A percentile compares a stretch with the other conserved stretches of the same genome.
Evolutionary conservation across 2,329 filamentous ascomycete species (phyloP).

Genomic region (Anthostomella pinea): DNA sequence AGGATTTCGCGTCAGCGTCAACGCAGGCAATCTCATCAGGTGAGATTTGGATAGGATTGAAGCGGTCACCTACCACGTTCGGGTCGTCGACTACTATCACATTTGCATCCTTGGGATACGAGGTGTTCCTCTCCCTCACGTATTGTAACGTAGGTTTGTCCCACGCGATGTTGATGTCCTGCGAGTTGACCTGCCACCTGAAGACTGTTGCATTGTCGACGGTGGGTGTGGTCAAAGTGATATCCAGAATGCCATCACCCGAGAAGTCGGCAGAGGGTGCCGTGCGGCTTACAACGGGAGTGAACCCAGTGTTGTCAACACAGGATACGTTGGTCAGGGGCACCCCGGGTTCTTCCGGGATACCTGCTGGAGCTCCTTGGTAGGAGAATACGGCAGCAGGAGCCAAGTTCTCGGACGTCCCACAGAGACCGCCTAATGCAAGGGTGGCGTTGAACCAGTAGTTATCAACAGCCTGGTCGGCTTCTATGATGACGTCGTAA

Average conservation of each 20-base stretch:
- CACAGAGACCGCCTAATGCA: constrained; percentile 28
- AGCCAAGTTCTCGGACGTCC: constrained; percentile 27
- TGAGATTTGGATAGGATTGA: too few species aligned
- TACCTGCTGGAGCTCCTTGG: constrained; percentile 28
- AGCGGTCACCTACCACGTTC: constrained; percentile 11
- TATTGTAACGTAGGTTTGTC: constrained; percentile 39
- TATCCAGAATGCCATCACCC: constrained; percentile 24
- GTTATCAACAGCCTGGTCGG: constrained; percentile 32
- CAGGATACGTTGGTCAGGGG: constrained; percentile 15
- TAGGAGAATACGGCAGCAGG: constrained; percentile 41
- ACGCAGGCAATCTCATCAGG: neutral
- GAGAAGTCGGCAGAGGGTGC: constrained; percentile 26
- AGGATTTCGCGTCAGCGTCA: neutral
- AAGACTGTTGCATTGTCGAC: constrained; percentile 14
- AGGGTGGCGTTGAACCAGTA: constrained; percentile 43
- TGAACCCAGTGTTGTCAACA: constrained; percentile 19
- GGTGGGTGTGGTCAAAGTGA: constrained; percentile 21
- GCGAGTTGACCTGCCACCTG: constrained; percentile 35
- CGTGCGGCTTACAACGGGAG: constrained; percentile 24
- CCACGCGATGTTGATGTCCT: constrained; percentile 39
- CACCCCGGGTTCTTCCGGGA: constrained; percentile 31
- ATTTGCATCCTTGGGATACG: constrained; percentile 25
- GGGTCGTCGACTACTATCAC: constrained; percentile 26
- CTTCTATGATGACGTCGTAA: constrained; percentile 47
- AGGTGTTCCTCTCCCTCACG: constrained; percentile 26